phyloP scores from a whole-genome alignment of 2,329 filamentous ascomycete genomes.

The Waltergamsia citrina region DNA sequence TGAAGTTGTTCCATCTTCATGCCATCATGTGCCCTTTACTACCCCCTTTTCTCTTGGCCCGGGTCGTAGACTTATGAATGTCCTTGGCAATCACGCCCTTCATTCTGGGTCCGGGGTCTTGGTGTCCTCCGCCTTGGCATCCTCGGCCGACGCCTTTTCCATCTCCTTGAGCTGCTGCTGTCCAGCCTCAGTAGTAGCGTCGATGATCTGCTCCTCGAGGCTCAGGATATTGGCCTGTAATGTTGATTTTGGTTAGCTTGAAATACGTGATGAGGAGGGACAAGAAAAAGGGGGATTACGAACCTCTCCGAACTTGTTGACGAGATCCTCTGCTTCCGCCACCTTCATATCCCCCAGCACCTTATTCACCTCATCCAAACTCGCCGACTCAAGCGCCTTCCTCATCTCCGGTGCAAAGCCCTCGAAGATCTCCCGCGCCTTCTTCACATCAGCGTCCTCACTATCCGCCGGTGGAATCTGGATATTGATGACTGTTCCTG shows the following conservation, averaged over 20 bases:
- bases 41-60: background rate
- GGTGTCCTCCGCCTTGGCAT: conserved; percentile 7
- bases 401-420: conserved; percentile 73
- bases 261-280: background rate
- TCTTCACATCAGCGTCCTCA: conserved; percentile 44
- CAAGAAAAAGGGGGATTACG: conserved; percentile 14
- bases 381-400: conserved; percentile 78
- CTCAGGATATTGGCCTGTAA: conserved; percentile 75
- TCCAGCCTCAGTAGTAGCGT: conserved; percentile 85
- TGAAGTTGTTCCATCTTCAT: too few relatives aligned
- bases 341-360: conserved; percentile 80
- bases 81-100: too few relatives aligned
- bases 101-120: conserved; percentile 29
- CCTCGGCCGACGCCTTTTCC: conserved; percentile 37
- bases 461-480: conserved; percentile 62
- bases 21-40: too few relatives aligned
- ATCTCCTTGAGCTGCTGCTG: conserved; percentile 69
- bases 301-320: conserved; percentile 68
- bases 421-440: conserved; percentile 70
- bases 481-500: conserved; percentile 86
- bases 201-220: conserved; percentile 86
- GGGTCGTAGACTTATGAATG: too few relatives aligned
- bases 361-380: conserved; percentile 51
- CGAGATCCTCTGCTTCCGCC: conserved; percentile 76
- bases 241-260: conserved; percentile 10